Evolutionary conservation across 192 early-diverging fungal genomes (phyloP), one percentile per base, ranked within the genome.

Genomic region (Coemansia sp.): DNA sequence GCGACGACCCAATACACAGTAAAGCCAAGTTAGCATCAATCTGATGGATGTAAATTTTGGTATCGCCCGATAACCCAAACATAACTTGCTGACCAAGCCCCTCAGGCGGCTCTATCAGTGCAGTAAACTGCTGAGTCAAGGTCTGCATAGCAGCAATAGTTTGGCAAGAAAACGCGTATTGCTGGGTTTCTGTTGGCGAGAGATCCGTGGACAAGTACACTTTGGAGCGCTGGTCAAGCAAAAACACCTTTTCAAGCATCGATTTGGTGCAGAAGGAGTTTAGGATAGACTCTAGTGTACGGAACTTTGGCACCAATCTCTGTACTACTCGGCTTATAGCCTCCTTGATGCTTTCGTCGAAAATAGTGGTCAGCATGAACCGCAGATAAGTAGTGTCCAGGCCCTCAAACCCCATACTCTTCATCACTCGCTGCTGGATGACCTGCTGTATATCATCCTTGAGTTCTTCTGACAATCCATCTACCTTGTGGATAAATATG

Each of bases 401-500:
- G 58, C 83, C 85, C 39, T 80, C 79, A 55, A 90, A 89, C 9
- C 77, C 76, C 33, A 98, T 80, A 49, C 88, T 92, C 59, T 98
- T 94, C 9, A 80, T 83, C 36, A 94, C 90, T 19, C 88, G 77
- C 53, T 91, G 91, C 56, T 97, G 92, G 40, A 98, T 92, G 42
- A 96, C 94, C 29, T 91, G 80, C 76, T 94, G 90, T 22, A 88
- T 95, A 63, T 98, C 91, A 85, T 91, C 86, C 80, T 95, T 94
- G 68, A 90, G 88, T 54, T 98, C 95, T 57, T 96, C 93, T 0
- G 88, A 90, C 35, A 98, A 75, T 24, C 92, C 92, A 55, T 98
- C 95, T 2, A 95, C 88, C 78, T 98, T 98, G 78, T 98, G 91
- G 43, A 98, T 87, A 47, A 98, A 88, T 6, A 98, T 86, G 61